phyloP scores from a whole-genome alignment of 2,329 filamentous ascomycete species.

The Xylaria sp. region DNA sequence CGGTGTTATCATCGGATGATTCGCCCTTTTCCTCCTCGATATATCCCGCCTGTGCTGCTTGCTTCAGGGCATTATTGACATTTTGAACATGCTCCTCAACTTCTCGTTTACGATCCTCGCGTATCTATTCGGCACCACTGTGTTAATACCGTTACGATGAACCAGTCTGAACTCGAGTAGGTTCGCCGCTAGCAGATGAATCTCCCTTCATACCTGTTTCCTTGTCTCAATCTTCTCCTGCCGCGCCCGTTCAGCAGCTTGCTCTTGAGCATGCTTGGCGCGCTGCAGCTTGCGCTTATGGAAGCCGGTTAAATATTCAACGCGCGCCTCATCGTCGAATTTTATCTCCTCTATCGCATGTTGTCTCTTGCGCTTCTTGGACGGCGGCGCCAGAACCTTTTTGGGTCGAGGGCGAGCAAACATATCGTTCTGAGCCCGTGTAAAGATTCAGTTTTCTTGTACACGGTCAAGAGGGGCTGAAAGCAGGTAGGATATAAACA shows the following conservation, averaged over 20 bases:
- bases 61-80: constrained; percentile 72
- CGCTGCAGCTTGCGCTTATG: constrained; percentile 92
- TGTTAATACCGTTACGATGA: neutral
- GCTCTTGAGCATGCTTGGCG: constrained; percentile 82
- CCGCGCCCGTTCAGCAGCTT: constrained; percentile 75
- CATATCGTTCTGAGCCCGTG: constrained; percentile 39
- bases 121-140: constrained; percentile 60
- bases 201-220: constrained; percentile 72
- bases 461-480: neutral
- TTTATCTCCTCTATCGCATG: constrained; percentile 76
- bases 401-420: constrained; percentile 66
- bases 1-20: constrained; percentile 38
- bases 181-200: neutral
- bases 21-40: constrained; percentile 43
- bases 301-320: constrained; percentile 93
- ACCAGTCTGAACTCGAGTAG: neutral
- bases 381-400: constrained; percentile 62
- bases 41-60: constrained; percentile 59
- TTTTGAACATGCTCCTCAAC: constrained; percentile 81
- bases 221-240: constrained; percentile 77
- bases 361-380: constrained; percentile 70
- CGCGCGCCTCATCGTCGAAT: constrained; percentile 80
- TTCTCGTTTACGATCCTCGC: constrained; percentile 81
- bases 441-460: neutral
- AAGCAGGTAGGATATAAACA: neutral